Conservation (phyloP, 352 stramenopile species). For the Globisporangium cylindrosporum region DNA sequence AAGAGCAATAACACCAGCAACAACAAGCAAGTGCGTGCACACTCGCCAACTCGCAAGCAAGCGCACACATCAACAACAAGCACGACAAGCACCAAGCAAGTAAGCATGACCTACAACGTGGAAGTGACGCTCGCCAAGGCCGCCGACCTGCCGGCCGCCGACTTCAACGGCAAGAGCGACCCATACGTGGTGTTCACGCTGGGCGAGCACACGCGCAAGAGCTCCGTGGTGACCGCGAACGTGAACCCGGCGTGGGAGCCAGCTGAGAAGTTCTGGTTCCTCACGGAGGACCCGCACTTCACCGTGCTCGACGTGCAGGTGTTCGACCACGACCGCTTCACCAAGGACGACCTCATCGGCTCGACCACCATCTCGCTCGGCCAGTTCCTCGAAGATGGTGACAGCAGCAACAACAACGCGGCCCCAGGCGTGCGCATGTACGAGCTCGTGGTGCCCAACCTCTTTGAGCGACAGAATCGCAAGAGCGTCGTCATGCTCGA, state of each 20-base stretch:
- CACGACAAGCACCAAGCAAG: not conserved
- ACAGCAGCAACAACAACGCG: slow-evolving; percentile 10
- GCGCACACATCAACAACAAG: not conserved
- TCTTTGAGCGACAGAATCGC: slow-evolving; percentile 62
- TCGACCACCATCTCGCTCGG: slow-evolving; percentile 52
- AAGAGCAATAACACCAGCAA: not conserved
- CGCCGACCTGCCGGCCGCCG: slow-evolving; percentile 61
- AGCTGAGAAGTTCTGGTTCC: slow-evolving; percentile 64
- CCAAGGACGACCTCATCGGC: slow-evolving; percentile 77
- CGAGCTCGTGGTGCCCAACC: slow-evolving; percentile 46
- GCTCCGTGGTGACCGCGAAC: slow-evolving; percentile 49
- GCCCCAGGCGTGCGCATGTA: slow-evolving; percentile 48
- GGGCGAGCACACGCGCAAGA: slow-evolving; percentile 62
- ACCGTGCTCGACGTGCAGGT: slow-evolving; percentile 62
- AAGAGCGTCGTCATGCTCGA: slow-evolving; percentile 72
- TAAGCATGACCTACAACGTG: slow-evolving; percentile 47
- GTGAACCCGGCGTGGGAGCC: slow-evolving; percentile 72
- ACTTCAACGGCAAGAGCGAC: slow-evolving; percentile 86
- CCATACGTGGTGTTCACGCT: slow-evolving; percentile 80
- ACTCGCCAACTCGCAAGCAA: slow-evolving; percentile 10
- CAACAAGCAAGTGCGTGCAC: not conserved
- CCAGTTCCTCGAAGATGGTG: slow-evolving; percentile 38
- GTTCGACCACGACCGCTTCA: slow-evolving; percentile 74
- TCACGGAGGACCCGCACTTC: slow-evolving; percentile 48
- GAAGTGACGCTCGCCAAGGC: slow-evolving; percentile 72